A percentile compares a stretch with the other conserved stretches of the same genome.
Evolutionary conservation across 805 yeast species (phyloP).

Genomic region (Ogataea pini): DNA sequence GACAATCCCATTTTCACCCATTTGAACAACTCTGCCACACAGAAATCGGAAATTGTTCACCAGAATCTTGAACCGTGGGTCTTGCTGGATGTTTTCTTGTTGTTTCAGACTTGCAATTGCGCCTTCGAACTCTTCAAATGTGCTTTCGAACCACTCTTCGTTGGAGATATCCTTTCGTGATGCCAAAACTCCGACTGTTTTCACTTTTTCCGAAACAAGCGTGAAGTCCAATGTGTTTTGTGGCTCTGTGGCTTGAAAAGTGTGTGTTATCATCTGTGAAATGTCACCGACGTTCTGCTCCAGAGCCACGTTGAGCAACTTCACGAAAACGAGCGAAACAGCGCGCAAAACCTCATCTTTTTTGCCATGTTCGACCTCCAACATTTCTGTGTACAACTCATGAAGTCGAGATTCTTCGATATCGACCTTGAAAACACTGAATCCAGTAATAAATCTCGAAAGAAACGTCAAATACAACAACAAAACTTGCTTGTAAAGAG

Average conservation of each 20-base stretch:
- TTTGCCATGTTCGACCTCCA: neutral
- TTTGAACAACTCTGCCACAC: slow-evolving; percentile 16
- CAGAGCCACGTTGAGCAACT: neutral
- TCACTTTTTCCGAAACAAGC: slow-evolving; percentile 21
- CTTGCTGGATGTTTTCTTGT: slow-evolving; percentile 6
- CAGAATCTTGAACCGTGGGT: slow-evolving; percentile 12
- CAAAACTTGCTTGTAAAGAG: slow-evolving; percentile 4
- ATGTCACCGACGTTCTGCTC: slow-evolving; percentile 1
- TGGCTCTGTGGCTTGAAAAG: neutral
- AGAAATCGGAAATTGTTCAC: slow-evolving; percentile 23
- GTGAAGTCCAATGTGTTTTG: slow-evolving; percentile 16
- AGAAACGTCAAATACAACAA: slow-evolving; percentile 9
- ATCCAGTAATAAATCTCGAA: neutral
- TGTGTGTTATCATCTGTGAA: neutral
- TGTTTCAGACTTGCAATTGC: slow-evolving; percentile 9
- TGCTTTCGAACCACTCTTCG: slow-evolving; percentile 14
- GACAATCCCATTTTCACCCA: slow-evolving; percentile 3
- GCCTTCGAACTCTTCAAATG: slow-evolving; percentile 12
- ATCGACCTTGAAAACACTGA: neutral
- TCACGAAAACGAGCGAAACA: neutral
- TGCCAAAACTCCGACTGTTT: slow-evolving; percentile 21
- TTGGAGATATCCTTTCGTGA: slow-evolving; percentile 7
- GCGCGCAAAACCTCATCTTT: slow-evolving; percentile 2
- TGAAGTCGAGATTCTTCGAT: neutral
- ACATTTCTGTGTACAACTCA: neutral